These are phyloP conservation scores for Bruguiera gymnorhiza DNA, from an alignment of 345 rosid genomes.

Conservation along the genomic window DNA sequence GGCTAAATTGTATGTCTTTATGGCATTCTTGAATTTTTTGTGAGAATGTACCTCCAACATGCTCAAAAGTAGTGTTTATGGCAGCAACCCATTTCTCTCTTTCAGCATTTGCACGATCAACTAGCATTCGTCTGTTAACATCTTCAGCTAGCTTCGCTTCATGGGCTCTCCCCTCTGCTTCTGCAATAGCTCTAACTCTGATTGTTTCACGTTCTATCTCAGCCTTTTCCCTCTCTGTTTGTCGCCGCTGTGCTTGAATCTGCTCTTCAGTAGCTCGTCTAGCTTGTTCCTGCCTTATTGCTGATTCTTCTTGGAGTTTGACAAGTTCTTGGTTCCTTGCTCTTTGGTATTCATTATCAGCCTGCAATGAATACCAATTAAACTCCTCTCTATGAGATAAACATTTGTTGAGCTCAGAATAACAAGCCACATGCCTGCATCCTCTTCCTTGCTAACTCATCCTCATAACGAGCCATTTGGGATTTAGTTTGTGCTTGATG, in stretches of 20 bases:
- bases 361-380: constrained; percentile 44
- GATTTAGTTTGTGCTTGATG: constrained; percentile 90
- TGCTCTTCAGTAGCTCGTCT: constrained; percentile 93
- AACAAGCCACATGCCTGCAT: constrained; percentile 69
- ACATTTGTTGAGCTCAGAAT: neutral
- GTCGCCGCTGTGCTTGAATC: constrained; percentile 87
- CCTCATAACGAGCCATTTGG: constrained; percentile 93
- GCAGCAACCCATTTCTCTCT: constrained; percentile 98
- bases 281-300: constrained; percentile 83
- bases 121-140: constrained; percentile 75
- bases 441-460: constrained; percentile 91
- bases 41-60: constrained; percentile 67
- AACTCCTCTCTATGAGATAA: constrained; percentile 22
- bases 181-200: constrained; percentile 90
- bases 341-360: constrained; percentile 85
- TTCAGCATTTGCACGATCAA: constrained; percentile 98
- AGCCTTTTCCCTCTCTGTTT: constrained; percentile 95
- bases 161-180: constrained; percentile 98
- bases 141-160: constrained; percentile 96
- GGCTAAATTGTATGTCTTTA: too few relatives aligned
- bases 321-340: constrained; percentile 95
- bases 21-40: too few relatives aligned
- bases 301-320: constrained; percentile 84
- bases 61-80: constrained; percentile 88
- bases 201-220: constrained; percentile 98